phyloP scores from a whole-genome alignment of 305 asterid genomes.

The Fraxinus paxiana region DNA sequence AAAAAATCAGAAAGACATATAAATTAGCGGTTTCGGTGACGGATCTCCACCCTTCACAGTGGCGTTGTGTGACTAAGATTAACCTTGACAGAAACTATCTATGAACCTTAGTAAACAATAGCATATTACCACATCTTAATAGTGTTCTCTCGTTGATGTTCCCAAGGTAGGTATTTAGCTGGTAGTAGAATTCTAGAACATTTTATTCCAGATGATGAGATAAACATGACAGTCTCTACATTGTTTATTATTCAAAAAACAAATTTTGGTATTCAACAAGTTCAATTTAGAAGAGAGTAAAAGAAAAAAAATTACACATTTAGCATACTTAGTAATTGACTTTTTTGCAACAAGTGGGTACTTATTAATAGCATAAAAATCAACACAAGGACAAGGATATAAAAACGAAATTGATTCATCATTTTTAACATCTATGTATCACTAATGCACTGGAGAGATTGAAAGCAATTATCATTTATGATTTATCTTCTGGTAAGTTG shows the following conservation, averaged over 20 bases:
- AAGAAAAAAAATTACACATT: neutral
- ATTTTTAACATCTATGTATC: neutral
- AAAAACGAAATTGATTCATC: neutral
- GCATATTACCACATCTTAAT: neutral
- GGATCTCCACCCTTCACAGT: neutral
- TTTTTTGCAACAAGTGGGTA: neutral
- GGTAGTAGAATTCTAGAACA: neutral
- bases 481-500: neutral
- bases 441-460: neutral
- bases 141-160: neutral
- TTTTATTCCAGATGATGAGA: neutral
- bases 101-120: neutral
- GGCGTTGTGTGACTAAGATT: neutral
- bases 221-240: neutral
- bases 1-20: neutral
- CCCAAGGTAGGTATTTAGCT: neutral
- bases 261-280: neutral
- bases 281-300: neutral
- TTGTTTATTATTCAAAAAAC: neutral
- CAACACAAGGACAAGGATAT: neutral
- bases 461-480: neutral
- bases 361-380: neutral
- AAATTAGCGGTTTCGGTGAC: neutral
- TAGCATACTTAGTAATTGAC: neutral
- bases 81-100: neutral